Evolutionary conservation across 2,329 filamentous ascomycete genomes (phyloP), one percentile per base, ranked within the genome.

Genomic region (Phyllosticta capitalensis): DNA sequence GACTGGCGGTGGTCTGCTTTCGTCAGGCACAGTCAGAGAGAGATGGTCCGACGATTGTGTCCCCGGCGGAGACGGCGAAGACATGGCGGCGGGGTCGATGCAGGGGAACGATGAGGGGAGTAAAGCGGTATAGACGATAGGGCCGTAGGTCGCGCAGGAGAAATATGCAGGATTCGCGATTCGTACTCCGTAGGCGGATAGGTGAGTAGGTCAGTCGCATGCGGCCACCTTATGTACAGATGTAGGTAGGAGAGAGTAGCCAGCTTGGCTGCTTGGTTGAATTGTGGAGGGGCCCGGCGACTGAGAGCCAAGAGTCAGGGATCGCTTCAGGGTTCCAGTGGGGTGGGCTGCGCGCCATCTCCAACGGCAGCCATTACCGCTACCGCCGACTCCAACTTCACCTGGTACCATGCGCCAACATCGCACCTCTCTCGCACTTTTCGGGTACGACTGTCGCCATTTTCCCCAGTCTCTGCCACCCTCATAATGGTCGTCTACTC

Each of bases 401-500:
- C 38, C 17, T n/a, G 3, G 14, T 5, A 45, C 38, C 38, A 45
- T 45, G 38, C 30, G 54, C 50, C 6, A 5, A 9, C 19, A 9
- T 26, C 50, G 19, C 48, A n/a, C 28, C 53, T 33, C 14, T 45
- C n/a, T 45, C 7, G 14, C 38, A 45, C 17, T n/a, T n/a, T 9
- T 5, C 19, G n/a, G 49, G 10, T 10, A 22, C 54, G 52, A 56
- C 48, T 28, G 9, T 14, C 28, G 33, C 22, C 45, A 24, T 19
- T 48, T 5, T 20, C 21, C 9, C 54, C 12, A 26, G n/a, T 6
- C 52, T 53, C 3, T 17, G n/a, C 26, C 14, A 9, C 55, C 33
- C 49, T 30, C 73, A 78, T 67, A 71, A 97, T 99, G 94, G 86
- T 88, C 62, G 89, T 97, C 74, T 97, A 95, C 78, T 92, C 91